Evolutionary conservation across 2,329 filamentous ascomycete species (phyloP), one percentile per base, ranked within the genome.

Genomic region (Alternaria gaisen): DNA sequence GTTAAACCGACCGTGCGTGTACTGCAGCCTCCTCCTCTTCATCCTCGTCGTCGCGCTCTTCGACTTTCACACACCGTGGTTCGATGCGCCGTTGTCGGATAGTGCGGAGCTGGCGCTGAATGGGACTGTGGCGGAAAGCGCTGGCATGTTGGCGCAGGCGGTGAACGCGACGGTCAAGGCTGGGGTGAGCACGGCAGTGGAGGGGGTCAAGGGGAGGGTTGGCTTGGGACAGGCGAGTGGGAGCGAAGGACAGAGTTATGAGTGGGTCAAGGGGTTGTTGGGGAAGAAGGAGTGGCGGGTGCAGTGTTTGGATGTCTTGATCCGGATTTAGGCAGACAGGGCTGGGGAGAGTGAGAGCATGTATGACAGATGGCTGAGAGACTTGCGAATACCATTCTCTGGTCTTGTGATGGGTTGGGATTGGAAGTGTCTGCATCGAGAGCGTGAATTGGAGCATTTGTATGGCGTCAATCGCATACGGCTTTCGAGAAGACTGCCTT

Each of bases 41-140:
- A 93, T 98, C 71, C 92, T 99, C 70, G 97, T 97, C 83, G 87
- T 94, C 68, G 96, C 93, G 77, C 95, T 98, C 82, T 95, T 98
- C 84, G 94, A 98, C 82, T 91, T 97, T 73, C 86, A 84, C 69
- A 91, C 89, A 72, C 93, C 96, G 82, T 98, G 94, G 94, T 98
- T 98, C 80, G 89, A 94, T 70, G 90, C 94, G n/a, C 87, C 92
- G 65, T 68, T 80, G 38, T 43, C 72, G 30, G 71, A 77, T 20
- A 77, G 77, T 26, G 69, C 73, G 14, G 71, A 71, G 26, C 50
- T 73, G 18, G 70, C 71, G 18, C 66, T 75, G 44, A 78, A 78
- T 53, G 71, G 72, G 11, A 73, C 74, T 14, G 69, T 67, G 65
- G 79, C 40, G 67, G 75, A 77, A 26, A 95, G 92, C 0, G 88